Percentiles rank a stretch among this genome's conserved stretches.
Evolutionary conservation across 148 eudicot species (phyloP).

Genomic region (Silene uniflora): DNA sequence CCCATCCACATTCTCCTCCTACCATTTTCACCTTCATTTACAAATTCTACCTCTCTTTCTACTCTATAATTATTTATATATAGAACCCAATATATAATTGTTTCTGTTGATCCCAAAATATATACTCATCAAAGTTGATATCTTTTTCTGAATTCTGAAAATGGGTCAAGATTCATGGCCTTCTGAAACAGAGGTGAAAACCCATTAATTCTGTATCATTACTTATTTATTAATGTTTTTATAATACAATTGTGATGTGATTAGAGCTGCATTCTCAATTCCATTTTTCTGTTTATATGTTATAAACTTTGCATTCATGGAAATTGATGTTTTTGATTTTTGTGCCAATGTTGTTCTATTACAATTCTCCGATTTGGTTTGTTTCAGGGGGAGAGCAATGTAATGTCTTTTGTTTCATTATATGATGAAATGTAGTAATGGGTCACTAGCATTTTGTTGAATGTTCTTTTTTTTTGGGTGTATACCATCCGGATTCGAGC

Average conservation of each 20-base stretch:
- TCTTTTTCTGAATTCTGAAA: constrained; percentile 10
- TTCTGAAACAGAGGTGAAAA: constrained; percentile 54
- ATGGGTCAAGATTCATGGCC: constrained; percentile 67
- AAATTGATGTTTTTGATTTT: background rate
- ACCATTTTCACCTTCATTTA: constrained; percentile 5
- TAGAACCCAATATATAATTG: background rate
- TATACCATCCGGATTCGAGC: too few species aligned
- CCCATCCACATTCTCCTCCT: background rate
- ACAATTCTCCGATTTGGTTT: too few species aligned
- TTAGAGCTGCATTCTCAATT: background rate
- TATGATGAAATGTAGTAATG: too few species aligned
- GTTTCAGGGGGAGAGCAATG: too few species aligned
- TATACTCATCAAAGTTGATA: background rate
- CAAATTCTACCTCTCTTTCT: background rate
- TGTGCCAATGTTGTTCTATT: background rate
- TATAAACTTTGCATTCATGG: too few species aligned
- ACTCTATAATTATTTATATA: background rate
- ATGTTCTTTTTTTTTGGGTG: too few species aligned
- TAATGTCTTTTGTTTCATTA: too few species aligned
- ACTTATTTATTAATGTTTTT: background rate
- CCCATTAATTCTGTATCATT: background rate
- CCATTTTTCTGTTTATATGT: background rate
- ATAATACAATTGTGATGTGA: background rate
- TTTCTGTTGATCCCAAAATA: background rate
- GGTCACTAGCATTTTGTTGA: too few species aligned